Evolutionary conservation across 805 yeast genomes (phyloP), one percentile per base, ranked within the genome.

Genomic region (Pichia gijzeniarum): DNA sequence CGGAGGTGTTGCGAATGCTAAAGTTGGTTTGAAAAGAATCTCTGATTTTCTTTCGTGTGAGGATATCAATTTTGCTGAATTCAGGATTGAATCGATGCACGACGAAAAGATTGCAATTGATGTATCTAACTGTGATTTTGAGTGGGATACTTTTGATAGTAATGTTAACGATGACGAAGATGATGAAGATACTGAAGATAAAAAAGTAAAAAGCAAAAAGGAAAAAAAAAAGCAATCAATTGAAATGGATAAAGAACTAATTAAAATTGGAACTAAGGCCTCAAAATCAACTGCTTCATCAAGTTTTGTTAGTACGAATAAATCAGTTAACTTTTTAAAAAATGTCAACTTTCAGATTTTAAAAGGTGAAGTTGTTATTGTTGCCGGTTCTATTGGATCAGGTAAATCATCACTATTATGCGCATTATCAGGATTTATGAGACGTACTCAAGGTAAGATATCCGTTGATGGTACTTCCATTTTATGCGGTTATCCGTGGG

Each of bases 381-480:
- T 85, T 27, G 83, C 91, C 0, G 96, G 96, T 14, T 64, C 81
- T 1, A 84, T 87, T 56, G 64, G 64, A 58, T 80, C 62, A 61
- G 89, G 96, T 47, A 87, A 87, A 58, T 69, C 90, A 0, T 83
- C 93, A 0, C 65, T 88, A 22, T 67, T 87, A 40, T 72, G 70
- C 53, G 89, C 95, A 0, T 64, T 87, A 40, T 70, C 84, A 7
- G 95, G 95, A 0, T 71, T 76, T 32, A 85, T 87, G 87, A 68
- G 69, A 14, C 73, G 74, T 51, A 63, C 63, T 0, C 37, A 54
- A 0, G 95, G 95, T 35, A 44, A 58, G 0, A 68, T 82, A 2
- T 61, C 63, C 34, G 65, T 77, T 5, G 70, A 71, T 50, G 91
- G 91, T 1, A 65, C 72, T 0, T 50, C 75, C 10, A 58, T 79